Evolutionary conservation across 1,284 basidiomycete genomes (phyloP), one percentile per base, ranked within the genome.

Genomic region (Ceraceosorus guamensis): DNA sequence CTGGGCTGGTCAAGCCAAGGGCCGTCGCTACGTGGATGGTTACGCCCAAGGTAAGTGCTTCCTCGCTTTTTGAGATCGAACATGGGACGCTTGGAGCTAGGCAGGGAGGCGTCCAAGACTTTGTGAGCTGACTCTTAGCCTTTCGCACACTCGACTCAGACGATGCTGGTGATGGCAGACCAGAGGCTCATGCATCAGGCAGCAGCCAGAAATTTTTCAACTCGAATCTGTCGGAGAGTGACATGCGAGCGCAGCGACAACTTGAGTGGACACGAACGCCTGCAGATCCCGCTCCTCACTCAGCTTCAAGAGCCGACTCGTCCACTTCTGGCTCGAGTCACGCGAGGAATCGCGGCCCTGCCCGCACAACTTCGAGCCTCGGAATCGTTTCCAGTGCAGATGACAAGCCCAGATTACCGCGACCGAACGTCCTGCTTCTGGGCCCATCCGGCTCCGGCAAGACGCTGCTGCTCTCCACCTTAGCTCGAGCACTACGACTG

Each of bases 401-500:
- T 16, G 39, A 16, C 39, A 16, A 10, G 39, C 32, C 48, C 10
- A 32, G 44, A 10, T 8, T 50, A 10, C 30, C 32, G 10, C 55
- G 56, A 49, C 44, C 54, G 4, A 59, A 59, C 30, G 45, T 59
- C 6, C 41, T 59, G 37, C 41, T 59, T 2, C 13, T 59, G 11
- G 57, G 57, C 14, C 57, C 57, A 6, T 59, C 57, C 2, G 57
- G 57, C 8, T n/a, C 41, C 31, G 67, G 67, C 32, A 70, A 70
- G 48, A 65, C 68, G 5, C 53, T 68, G 0, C 59, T 70, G 10
- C 52, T 69, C 0, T 57, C 60, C 1, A 70, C 67, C 4, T 54
- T 70, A 1, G 63, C 68, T 0, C 50, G 56, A 35, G 63, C 63
- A 8, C 60, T 70, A 18, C 59, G 63, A 2, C 67, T 70, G 5